Conservation (phyloP, 129 eudicot genomes). For the Tagetes erecta region DNA sequence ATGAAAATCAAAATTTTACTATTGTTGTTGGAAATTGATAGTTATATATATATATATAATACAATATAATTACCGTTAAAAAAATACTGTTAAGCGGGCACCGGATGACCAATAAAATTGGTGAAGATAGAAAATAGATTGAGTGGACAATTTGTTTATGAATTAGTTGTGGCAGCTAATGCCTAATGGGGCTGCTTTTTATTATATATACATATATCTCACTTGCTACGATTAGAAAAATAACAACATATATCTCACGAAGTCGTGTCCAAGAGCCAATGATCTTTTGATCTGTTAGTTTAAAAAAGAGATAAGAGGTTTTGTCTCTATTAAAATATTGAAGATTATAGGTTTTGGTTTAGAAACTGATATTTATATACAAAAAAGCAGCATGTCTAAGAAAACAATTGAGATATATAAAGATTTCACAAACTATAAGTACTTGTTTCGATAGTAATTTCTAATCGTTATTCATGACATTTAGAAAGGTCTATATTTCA, state of each 20-base stretch:
- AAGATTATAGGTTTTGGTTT: no score
- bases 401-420: neutral
- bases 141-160: neutral
- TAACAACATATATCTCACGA: slow-evolving; percentile 6
- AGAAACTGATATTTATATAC: no score
- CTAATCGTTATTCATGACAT: no score
- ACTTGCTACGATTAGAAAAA: neutral
- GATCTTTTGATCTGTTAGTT: neutral
- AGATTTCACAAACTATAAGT: neutral
- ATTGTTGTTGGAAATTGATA: no score
- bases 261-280: neutral
- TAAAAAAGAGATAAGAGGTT: no score
- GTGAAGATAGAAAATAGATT: neutral
- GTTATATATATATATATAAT: no score
- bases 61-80: neutral
- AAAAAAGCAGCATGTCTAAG: neutral
- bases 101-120: neutral
- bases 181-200: neutral
- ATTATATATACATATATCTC: slow-evolving; percentile 14
- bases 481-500: neutral
- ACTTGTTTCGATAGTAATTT: neutral
- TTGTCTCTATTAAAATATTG: no score
- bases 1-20: no score
- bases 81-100: neutral
- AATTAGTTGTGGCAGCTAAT: neutral